phyloP scores from a whole-genome alignment of 106 monocot genomes.

The Alisma plantagoaquatica region DNA sequence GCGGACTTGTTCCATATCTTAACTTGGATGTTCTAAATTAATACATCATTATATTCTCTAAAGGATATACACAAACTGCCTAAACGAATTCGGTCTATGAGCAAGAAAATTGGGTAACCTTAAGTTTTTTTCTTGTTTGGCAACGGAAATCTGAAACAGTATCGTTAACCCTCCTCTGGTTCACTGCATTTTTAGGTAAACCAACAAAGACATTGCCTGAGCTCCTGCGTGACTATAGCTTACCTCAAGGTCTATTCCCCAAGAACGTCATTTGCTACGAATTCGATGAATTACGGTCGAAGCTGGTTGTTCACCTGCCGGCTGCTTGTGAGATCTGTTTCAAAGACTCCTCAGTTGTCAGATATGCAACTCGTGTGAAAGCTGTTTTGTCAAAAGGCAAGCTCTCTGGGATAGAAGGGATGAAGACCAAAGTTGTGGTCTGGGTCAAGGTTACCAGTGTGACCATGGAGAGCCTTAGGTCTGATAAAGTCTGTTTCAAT shows the following conservation, averaged over 20 bases:
- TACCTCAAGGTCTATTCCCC: constrained; percentile 83
- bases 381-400: constrained; percentile 68
- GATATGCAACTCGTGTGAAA: constrained; percentile 78
- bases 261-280: constrained; percentile 82
- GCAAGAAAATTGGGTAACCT: too few relatives aligned
- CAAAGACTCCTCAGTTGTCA: constrained; percentile 77
- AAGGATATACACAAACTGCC: neutral
- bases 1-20: neutral
- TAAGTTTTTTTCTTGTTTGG: too few relatives aligned
- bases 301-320: constrained; percentile 76
- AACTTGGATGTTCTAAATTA: neutral
- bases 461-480: constrained; percentile 61
- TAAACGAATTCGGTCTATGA: neutral
- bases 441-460: constrained; percentile 90
- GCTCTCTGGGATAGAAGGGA: constrained; percentile 77
- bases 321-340: constrained; percentile 65
- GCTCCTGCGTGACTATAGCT: constrained; percentile 72
- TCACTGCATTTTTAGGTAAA: too few relatives aligned
- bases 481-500: constrained; percentile 78
- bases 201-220: constrained; percentile 59
- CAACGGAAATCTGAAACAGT: too few relatives aligned
- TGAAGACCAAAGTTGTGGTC: constrained; percentile 93
- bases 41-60: neutral
- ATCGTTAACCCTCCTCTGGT: neutral
- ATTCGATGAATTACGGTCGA: constrained; percentile 57